Conservation (phyloP, 768 basidiomycete species). For the Leccinum ochraceum region DNA sequence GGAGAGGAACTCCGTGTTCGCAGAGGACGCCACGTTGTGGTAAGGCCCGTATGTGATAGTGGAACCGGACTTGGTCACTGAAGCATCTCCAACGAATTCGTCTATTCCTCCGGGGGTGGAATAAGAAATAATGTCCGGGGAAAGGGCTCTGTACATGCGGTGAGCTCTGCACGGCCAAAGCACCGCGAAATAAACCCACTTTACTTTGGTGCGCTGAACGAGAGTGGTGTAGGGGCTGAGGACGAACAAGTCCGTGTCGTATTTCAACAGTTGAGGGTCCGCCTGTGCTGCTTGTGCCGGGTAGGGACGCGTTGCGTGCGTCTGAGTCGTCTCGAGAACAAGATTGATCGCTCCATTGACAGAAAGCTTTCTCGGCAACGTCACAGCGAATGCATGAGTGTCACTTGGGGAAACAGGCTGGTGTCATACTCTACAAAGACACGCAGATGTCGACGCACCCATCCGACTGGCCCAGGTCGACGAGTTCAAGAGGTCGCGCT, state of each 20-base stretch:
- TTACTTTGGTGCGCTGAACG: conserved; percentile 85
- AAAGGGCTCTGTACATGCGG: conserved; percentile 53
- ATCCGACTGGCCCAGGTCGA: conserved; percentile 48
- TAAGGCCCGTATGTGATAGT: conserved; percentile 91
- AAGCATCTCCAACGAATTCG: conserved; percentile 57
- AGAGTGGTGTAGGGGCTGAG: conserved; percentile 81
- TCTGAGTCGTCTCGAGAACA: conserved; percentile 76
- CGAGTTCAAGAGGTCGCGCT: conserved; percentile 49
- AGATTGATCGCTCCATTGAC: conserved; percentile 68
- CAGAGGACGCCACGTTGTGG: conserved; percentile 67
- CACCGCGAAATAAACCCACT: conserved; percentile 47
- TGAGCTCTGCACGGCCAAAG: conserved; percentile 5
- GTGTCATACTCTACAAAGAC: conserved; percentile 14
- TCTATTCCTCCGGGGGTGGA: conserved; percentile 64
- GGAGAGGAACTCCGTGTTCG: conserved; percentile 54
- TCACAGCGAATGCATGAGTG: conserved; percentile 59
- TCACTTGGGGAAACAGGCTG: conserved; percentile 36
- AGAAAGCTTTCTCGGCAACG: conserved; percentile 59
- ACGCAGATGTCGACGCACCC: conserved; percentile 44
- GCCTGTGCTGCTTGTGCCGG: conserved; percentile 72
- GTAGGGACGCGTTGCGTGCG: conserved; percentile 76
- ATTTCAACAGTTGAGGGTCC: conserved; percentile 80
- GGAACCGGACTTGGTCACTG: conserved; percentile 72
- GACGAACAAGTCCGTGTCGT: conserved; percentile 74
- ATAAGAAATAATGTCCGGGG: conserved; percentile 70